phyloP scores from a whole-genome alignment of 164 flowering plant genomes.

The Piper longum region DNA sequence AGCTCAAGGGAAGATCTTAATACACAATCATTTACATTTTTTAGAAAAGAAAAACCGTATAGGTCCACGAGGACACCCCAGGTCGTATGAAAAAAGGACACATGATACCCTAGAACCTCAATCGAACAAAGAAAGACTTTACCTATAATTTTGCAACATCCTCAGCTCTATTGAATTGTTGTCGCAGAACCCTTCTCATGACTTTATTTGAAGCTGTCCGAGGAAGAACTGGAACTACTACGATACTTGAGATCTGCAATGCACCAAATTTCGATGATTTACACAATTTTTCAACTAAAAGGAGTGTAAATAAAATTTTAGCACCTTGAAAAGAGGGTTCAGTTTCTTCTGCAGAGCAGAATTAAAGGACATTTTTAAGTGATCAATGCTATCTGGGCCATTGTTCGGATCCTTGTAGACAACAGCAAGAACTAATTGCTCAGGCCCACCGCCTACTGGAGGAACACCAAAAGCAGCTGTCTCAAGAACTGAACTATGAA shows the following conservation, averaged over 20 bases:
- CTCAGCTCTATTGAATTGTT: slow-evolving; percentile 37
- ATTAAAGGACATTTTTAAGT: slow-evolving; percentile 46
- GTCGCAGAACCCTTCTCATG: slow-evolving; percentile 82
- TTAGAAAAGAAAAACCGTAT: no score
- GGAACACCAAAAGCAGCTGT: slow-evolving; percentile 93
- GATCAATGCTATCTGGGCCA: slow-evolving; percentile 21
- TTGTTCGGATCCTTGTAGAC: slow-evolving; percentile 47
- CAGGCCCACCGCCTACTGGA: slow-evolving; percentile 80
- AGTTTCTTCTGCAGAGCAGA: slow-evolving; percentile 63
- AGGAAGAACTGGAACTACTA: slow-evolving; percentile 54
- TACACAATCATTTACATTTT: no score
- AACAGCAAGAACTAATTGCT: slow-evolving; percentile 59
- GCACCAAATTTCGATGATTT: not conserved
- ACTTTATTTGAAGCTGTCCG: slow-evolving; percentile 93
- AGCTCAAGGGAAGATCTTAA: no score
- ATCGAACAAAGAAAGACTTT: not conserved
- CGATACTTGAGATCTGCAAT: slow-evolving; percentile 46
- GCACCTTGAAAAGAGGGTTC: slow-evolving; percentile 87
- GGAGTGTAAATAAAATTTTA: not conserved
- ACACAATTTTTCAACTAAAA: not conserved
- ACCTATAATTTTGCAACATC: slow-evolving; percentile 37
- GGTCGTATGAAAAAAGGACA: not conserved
- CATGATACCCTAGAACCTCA: not conserved
- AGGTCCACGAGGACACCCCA: no score
- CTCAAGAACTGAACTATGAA: slow-evolving; percentile 49